phyloP scores from a whole-genome alignment of 768 basidiomycete species.

The Panaeolus cyanescens region DNA sequence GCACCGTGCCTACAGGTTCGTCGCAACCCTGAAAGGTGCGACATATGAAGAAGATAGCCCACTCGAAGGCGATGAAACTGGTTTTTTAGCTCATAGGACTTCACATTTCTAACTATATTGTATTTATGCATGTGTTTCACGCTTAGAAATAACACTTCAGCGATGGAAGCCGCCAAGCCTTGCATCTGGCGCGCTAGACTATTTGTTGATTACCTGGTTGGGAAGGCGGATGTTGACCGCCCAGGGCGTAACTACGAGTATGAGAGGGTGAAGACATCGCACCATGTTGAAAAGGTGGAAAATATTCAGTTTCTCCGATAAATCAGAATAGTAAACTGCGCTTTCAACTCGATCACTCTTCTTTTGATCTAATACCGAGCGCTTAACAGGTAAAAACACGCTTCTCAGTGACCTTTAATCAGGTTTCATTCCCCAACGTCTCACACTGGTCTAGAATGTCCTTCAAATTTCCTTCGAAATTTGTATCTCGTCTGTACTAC shows the following conservation, averaged over 20 bases:
- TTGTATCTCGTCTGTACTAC: too few relatives aligned
- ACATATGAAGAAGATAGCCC: too few relatives aligned
- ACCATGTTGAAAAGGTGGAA: background rate
- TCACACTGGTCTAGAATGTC: too few relatives aligned
- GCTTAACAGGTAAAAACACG: background rate
- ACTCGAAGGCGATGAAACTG: too few relatives aligned
- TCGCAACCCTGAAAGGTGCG: background rate
- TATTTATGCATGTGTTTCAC: too few relatives aligned
- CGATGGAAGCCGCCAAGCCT: too few relatives aligned
- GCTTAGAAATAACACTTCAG: too few relatives aligned
- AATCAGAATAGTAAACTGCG: background rate
- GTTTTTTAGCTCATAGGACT: too few relatives aligned
- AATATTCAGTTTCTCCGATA: background rate
- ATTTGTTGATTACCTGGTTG: too few relatives aligned
- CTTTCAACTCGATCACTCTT: background rate
- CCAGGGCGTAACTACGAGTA: background rate
- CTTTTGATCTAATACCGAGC: background rate
- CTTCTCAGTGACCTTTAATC: background rate
- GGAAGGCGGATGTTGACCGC: background rate
- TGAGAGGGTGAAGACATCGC: background rate
- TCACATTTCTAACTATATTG: too few relatives aligned
- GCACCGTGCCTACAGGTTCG: background rate
- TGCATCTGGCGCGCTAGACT: too few relatives aligned
- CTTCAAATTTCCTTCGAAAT: too few relatives aligned
- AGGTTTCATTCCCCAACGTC: background rate